Conservation (phyloP, 106 monocot species). For the Cymbidium sinense region DNA sequence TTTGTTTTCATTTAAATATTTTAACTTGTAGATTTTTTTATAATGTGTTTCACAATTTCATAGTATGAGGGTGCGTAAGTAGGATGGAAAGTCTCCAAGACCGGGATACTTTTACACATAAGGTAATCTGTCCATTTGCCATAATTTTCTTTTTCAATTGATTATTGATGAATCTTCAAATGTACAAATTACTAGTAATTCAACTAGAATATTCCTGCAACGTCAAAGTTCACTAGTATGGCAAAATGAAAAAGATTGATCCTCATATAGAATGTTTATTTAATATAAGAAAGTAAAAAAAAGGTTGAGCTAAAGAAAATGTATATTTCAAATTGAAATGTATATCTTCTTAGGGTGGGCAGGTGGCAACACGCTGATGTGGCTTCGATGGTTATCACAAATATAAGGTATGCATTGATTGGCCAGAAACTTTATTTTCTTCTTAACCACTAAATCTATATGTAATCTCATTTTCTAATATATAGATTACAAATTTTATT, state of each 20-base stretch:
- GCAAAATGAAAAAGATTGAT: not conserved
- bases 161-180: not conserved
- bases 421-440: not conserved
- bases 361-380: constrained; percentile 37
- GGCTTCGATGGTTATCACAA: constrained; percentile 68
- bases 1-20: not conserved
- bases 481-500: too few relatives aligned
- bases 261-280: not conserved
- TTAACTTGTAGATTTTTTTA: not conserved
- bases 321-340: not conserved
- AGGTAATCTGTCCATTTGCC: not conserved
- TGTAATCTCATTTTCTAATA: too few relatives aligned
- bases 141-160: not conserved
- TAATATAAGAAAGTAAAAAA: not conserved
- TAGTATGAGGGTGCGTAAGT: constrained; percentile 9
- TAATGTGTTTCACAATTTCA: not conserved
- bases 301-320: too few relatives aligned
- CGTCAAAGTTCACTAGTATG: not conserved
- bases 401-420: constrained; percentile 42
- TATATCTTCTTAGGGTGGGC: not conserved
- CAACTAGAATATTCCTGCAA: not conserved
- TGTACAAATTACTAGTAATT: not conserved
- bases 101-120: constrained; percentile 12
- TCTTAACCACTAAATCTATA: too few relatives aligned
- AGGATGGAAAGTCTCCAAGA: constrained; percentile 10